These are phyloP conservation scores for Musa acuminata DNA, from an alignment of 176 grass and related monocot genomes.

Conservation along the genomic window DNA sequence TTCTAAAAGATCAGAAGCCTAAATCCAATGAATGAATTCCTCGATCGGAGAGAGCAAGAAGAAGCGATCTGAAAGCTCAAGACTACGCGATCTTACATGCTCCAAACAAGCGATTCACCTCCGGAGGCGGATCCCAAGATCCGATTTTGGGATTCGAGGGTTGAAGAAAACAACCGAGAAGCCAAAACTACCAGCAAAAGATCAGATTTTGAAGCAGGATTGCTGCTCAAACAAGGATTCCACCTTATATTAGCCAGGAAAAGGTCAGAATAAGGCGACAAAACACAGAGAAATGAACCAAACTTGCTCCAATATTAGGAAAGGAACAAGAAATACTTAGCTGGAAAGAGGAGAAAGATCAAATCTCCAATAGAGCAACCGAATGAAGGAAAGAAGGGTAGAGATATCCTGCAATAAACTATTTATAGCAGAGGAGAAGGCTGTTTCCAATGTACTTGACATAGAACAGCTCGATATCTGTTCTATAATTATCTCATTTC, in stretches of 20 bases:
- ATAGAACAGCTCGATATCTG: no score
- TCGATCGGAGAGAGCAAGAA: neutral
- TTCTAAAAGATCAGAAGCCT: neutral
- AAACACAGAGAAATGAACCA: neutral
- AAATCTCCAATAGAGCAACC: neutral
- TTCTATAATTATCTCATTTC: no score
- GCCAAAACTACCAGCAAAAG: neutral
- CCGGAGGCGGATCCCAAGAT: neutral
- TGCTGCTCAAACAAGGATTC: neutral
- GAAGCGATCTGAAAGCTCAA: neutral
- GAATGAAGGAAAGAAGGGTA: neutral
- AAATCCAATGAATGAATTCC: neutral
- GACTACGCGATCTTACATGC: neutral
- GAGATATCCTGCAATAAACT: neutral
- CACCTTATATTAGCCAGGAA: neutral
- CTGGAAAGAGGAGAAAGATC: neutral
- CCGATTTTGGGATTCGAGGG: neutral
- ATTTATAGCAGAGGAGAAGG: neutral
- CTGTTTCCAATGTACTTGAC: neutral
- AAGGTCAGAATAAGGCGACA: neutral
- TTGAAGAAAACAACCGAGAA: conserved; percentile 1
- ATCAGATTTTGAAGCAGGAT: neutral
- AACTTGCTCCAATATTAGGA: neutral
- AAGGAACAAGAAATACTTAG: neutral
- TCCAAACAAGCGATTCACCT: neutral